phyloP scores from a whole-genome alignment of 139 green algal genomes.

The Mesostigma viride region DNA sequence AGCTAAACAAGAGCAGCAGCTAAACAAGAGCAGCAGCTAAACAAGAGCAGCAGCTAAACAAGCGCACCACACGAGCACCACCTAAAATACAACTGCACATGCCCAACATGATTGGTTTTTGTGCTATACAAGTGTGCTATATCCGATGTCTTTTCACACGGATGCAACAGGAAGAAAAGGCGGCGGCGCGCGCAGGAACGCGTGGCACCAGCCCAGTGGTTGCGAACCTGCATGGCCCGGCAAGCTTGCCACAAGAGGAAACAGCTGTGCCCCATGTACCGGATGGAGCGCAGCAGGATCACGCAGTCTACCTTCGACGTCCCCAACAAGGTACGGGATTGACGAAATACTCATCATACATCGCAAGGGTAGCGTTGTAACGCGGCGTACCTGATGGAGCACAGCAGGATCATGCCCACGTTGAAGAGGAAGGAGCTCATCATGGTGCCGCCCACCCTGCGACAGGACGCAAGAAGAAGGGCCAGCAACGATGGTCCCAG shows the following conservation, averaged over 20 bases:
- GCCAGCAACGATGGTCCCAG: too few species aligned
- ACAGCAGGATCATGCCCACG: constrained; percentile 75
- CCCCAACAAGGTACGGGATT: background rate
- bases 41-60: too few species aligned
- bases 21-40: too few species aligned
- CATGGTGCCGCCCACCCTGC: constrained; percentile 58
- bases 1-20: too few species aligned
- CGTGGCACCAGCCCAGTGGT: background rate
- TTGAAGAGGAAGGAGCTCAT: constrained; percentile 96
- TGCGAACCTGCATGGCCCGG: background rate
- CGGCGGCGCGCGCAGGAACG: too few species aligned
- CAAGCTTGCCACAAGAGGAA: background rate
- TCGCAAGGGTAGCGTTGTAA: background rate
- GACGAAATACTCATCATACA: background rate
- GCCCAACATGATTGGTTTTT: too few species aligned
- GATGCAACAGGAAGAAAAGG: too few species aligned
- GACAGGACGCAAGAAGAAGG: too few species aligned
- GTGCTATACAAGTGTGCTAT: too few species aligned
- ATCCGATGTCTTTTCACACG: too few species aligned
- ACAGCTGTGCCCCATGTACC: background rate
- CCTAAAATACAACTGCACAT: too few species aligned
- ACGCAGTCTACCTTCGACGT: background rate
- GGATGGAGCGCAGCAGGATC: background rate
- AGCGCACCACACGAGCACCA: too few species aligned
- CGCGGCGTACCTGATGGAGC: constrained; percentile 38